Evolutionary conservation across 1,284 basidiomycete genomes (phyloP).

Genomic region (Phaffia rhodozyma): DNA sequence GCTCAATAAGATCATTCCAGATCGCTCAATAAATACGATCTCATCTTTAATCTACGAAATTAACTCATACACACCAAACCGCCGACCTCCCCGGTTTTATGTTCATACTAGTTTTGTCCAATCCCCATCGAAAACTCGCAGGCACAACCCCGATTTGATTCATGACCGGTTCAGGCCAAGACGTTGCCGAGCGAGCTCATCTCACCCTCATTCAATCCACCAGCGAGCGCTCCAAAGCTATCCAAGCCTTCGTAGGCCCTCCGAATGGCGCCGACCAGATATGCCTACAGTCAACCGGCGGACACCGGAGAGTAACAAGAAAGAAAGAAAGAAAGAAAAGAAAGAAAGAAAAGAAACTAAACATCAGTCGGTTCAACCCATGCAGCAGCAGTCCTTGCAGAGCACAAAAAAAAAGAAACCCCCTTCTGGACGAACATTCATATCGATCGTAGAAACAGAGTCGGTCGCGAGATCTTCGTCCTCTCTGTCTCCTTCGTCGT

Average conservation of each 20-base stretch:
- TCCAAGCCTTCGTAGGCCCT: slow-evolving; percentile 10
- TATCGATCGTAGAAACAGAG: slow-evolving; percentile 74
- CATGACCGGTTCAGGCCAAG: not conserved
- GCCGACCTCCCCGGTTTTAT: no score
- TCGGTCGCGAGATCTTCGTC: slow-evolving; percentile 83
- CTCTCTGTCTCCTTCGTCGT: slow-evolving; percentile 54
- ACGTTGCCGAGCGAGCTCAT: slow-evolving; percentile 3
- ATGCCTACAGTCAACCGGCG: not conserved
- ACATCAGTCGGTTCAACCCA: not conserved
- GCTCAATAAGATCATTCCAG: no score
- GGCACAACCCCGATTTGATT: no score
- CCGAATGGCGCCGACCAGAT: slow-evolving; percentile 4
- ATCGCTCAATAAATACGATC: no score
- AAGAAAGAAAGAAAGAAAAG: not conserved
- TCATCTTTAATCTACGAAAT: no score
- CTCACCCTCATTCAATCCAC: slow-evolving; percentile 6
- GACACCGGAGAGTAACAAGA: not conserved
- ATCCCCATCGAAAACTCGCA: no score
- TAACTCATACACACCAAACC: no score
- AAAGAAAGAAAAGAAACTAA: not conserved
- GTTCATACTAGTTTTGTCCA: no score
- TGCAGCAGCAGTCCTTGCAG: not conserved
- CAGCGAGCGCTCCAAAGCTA: slow-evolving; percentile 9
- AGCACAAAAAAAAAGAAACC: not conserved
- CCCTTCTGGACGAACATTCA: slow-evolving; percentile 49